These are phyloP conservation scores for Aspergillus brasiliensis DNA, from an alignment of 2,329 filamentous ascomycete genomes.

Conservation along the genomic window DNA sequence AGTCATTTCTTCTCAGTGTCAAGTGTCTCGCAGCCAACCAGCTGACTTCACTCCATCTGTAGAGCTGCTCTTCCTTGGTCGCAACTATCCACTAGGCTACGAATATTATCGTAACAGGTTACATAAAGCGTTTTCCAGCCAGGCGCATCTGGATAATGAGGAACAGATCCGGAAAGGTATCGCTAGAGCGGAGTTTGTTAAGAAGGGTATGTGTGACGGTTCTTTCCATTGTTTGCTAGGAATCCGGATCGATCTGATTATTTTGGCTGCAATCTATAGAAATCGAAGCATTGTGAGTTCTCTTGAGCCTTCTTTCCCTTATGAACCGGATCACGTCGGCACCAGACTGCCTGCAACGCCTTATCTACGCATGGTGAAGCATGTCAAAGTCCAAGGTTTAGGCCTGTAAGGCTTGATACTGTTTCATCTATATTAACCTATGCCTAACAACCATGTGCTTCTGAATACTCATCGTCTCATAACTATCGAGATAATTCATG, in stretches of 20 bases:
- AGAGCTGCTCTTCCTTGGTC: conserved; percentile 84
- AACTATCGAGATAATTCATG: not conserved
- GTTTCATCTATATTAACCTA: not conserved
- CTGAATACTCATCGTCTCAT: conserved; percentile 7
- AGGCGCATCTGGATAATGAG: conserved; percentile 70
- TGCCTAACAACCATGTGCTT: not conserved
- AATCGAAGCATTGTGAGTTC: conserved; percentile 82
- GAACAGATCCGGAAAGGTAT: conserved; percentile 76
- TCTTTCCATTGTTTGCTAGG: not conserved
- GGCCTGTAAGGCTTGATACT: not conserved
- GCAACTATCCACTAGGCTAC: conserved; percentile 84
- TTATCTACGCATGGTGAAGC: not conserved
- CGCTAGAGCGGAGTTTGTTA: conserved; percentile 79
- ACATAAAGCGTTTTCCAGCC: conserved; percentile 81
- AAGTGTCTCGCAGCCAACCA: not conserved
- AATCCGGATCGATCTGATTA: not conserved
- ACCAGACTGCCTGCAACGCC: not conserved
- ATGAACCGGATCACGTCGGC: too few species aligned
- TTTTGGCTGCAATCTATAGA: conserved; percentile 55
- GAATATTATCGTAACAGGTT: conserved; percentile 78
- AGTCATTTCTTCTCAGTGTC: too few species aligned
- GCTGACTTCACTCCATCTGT: not conserved
- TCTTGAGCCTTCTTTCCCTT: not conserved
- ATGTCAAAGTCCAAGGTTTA: not conserved
- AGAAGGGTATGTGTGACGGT: conserved; percentile 66